Conservation (phyloP, 2,329 filamentous ascomycete species). For the Alternaria tenuissima region DNA sequence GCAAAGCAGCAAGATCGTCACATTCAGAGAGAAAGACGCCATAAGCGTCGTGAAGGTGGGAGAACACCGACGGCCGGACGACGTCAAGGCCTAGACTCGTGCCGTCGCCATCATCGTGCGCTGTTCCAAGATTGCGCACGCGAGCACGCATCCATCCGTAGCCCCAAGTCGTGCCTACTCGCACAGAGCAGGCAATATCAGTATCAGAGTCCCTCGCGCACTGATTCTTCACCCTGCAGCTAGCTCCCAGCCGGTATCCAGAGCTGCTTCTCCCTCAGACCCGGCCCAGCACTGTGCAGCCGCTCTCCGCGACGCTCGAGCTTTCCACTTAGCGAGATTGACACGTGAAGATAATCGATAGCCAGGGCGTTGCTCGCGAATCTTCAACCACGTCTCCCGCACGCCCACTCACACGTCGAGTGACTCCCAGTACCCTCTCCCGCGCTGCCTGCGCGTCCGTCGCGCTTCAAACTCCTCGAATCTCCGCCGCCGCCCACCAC, state of each 20-base stretch:
- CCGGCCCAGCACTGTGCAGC: slow-evolving; percentile 9
- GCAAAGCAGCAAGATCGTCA: background rate
- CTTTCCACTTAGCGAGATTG: slow-evolving; percentile 19
- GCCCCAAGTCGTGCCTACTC: slow-evolving; percentile 37
- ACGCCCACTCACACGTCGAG: slow-evolving; percentile 18
- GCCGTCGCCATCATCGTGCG: slow-evolving; percentile 16
- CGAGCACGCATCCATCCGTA: slow-evolving; percentile 44
- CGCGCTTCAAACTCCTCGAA: slow-evolving; percentile 27
- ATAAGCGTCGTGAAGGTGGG: background rate
- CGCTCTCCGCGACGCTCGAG: slow-evolving; percentile 15
- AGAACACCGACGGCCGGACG: slow-evolving; percentile 7
- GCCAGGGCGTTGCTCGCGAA: slow-evolving; percentile 14
- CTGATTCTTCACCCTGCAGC: slow-evolving; percentile 18
- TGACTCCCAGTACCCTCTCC: slow-evolving; percentile 24
- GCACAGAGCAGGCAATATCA: slow-evolving; percentile 20
- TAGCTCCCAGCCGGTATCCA: slow-evolving; percentile 3
- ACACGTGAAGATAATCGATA: slow-evolving; percentile 47
- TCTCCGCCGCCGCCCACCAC: slow-evolving; percentile 32
- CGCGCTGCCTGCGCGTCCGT: slow-evolving; percentile 44
- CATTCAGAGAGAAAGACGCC: background rate
- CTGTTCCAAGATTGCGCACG: slow-evolving; percentile 40
- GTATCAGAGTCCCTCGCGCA: background rate
- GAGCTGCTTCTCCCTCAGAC: background rate
- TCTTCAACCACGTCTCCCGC: slow-evolving; percentile 26
- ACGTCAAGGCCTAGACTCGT: slow-evolving; percentile 4